Percentiles rank a stretch among this genome's conserved stretches.
Evolutionary conservation across 495 filamentous ascomycete species (phyloP).

Genomic region (Sphaerosporella brunnea): DNA sequence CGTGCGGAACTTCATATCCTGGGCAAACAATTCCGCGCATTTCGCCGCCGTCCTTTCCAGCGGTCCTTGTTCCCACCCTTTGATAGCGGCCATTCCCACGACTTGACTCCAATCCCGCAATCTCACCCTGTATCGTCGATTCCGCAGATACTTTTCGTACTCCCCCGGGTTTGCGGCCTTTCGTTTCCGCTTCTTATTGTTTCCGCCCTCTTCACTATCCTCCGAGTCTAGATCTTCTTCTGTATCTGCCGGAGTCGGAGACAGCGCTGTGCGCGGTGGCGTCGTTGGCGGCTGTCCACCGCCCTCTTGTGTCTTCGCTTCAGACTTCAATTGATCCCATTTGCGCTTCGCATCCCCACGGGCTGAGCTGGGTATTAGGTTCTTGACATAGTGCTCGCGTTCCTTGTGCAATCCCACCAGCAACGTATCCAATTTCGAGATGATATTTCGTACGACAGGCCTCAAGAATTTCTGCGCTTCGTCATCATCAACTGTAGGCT

Average conservation of each 20-base stretch:
- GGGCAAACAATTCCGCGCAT: slow-evolving; percentile 3
- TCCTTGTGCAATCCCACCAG: slow-evolving; percentile 2
- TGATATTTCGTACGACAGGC: neutral
- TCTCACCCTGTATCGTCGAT: neutral
- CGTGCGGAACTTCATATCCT: slow-evolving; percentile 4
- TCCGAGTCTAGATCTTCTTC: neutral
- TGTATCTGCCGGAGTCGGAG: neutral
- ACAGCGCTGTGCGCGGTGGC: neutral
- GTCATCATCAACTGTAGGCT: slow-evolving; percentile 5
- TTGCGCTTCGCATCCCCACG: neutral
- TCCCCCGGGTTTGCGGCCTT: neutral
- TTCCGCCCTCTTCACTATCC: no score
- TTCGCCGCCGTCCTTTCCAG: neutral
- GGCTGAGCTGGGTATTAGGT: neutral
- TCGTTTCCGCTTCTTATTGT: neutral
- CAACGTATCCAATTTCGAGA: neutral
- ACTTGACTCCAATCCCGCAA: slow-evolving; percentile 5
- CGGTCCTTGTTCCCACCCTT: slow-evolving; percentile 1
- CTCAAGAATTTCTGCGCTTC: neutral
- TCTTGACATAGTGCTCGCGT: neutral
- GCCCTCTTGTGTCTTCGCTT: neutral
- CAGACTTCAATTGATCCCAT: neutral
- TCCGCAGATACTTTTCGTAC: neutral
- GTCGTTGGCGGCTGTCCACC: neutral
- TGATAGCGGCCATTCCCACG: neutral